Percentiles rank a stretch among this genome's conserved stretches.
Evolutionary conservation across 345 rosid species (phyloP).

Genomic region (Gossypium anomalum): DNA sequence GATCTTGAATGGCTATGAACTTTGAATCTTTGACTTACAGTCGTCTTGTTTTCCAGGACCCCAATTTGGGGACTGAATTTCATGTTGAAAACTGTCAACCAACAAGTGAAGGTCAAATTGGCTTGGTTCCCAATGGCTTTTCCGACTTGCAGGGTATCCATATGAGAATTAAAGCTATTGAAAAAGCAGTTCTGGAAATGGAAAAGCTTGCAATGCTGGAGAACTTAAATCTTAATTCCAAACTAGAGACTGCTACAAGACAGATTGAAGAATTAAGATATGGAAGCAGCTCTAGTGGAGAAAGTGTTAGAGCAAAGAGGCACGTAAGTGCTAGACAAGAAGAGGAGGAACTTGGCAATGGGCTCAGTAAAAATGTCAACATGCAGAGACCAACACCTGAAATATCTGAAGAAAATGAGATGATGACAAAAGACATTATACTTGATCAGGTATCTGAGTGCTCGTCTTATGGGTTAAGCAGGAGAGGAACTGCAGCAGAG

Average conservation of each 20-base stretch:
- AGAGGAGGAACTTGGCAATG: constrained; percentile 16
- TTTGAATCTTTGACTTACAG: constrained; percentile 1
- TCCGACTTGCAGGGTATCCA: constrained; percentile 52
- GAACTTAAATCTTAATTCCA: constrained; percentile 43
- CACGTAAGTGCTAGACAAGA: constrained; percentile 29
- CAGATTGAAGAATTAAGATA: constrained; percentile 50
- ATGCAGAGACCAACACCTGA: constrained; percentile 41
- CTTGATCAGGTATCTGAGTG: constrained; percentile 90
- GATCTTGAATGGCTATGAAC: neutral
- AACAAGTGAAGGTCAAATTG: constrained; percentile 25
- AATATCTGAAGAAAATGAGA: constrained; percentile 44
- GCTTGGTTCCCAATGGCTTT: constrained; percentile 24
- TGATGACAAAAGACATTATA: constrained; percentile 86
- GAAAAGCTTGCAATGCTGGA: constrained; percentile 55
- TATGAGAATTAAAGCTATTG: constrained; percentile 59
- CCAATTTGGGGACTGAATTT: constrained; percentile 16
- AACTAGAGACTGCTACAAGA: constrained; percentile 49
- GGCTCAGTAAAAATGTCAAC: constrained; percentile 26
- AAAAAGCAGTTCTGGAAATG: constrained; percentile 52
- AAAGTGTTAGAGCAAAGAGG: constrained; percentile 30
- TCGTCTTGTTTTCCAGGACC: constrained; percentile 36
- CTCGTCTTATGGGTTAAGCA: constrained; percentile 69
- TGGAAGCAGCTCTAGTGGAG: constrained; percentile 25
- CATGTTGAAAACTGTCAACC: constrained; percentile 31
- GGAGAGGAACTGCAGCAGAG: constrained; percentile 51